Percentiles rank a stretch among this genome's conserved stretches.
These are phyloP conservation scores for Cyclostephanos invisitatus DNA, from an alignment of 108 stramenopile species.

Conservation along the genomic window DNA sequence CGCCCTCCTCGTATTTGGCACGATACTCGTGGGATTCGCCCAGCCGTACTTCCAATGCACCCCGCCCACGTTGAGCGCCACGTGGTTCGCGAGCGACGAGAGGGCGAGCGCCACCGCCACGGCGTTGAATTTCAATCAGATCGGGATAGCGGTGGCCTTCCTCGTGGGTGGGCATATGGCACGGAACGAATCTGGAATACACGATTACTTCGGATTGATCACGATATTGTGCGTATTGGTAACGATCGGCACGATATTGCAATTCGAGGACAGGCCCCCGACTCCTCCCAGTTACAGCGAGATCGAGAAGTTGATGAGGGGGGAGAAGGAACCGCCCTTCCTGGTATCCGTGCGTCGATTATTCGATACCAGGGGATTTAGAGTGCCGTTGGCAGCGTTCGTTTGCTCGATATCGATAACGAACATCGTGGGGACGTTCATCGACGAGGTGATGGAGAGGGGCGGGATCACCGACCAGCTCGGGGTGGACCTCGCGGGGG, in stretches of 20 bases:
- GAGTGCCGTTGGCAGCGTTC: slow-evolving; percentile 73
- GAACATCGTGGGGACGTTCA: slow-evolving; percentile 87
- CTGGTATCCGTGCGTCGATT: slow-evolving; percentile 73
- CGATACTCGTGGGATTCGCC: slow-evolving; percentile 51
- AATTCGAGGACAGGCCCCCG: slow-evolving; percentile 46
- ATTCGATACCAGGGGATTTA: slow-evolving; percentile 69
- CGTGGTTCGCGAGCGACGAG: slow-evolving; percentile 58
- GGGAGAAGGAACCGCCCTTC: slow-evolving; percentile 82
- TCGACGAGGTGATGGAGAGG: slow-evolving; percentile 86
- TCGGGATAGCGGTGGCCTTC: slow-evolving; percentile 61
- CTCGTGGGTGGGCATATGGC: slow-evolving; percentile 56
- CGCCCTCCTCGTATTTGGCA: slow-evolving; percentile 45
- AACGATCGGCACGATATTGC: slow-evolving; percentile 39
- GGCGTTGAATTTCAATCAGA: slow-evolving; percentile 59
- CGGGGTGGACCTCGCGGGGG: slow-evolving; percentile 83
- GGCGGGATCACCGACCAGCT: slow-evolving; percentile 82
- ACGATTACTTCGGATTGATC: slow-evolving; percentile 50
- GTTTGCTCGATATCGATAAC: slow-evolving; percentile 82
- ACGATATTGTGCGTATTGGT: slow-evolving; percentile 31
- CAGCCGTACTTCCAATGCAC: slow-evolving; percentile 67
- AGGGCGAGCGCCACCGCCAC: slow-evolving; percentile 57
- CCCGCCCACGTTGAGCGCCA: slow-evolving; percentile 52
- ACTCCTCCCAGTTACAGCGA: slow-evolving; percentile 47
- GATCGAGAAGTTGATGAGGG: slow-evolving; percentile 52
- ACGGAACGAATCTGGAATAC: slow-evolving; percentile 43